Evolutionary conservation across 345 rosid genomes (phyloP).

Genomic region (Heritiera fomes): DNA sequence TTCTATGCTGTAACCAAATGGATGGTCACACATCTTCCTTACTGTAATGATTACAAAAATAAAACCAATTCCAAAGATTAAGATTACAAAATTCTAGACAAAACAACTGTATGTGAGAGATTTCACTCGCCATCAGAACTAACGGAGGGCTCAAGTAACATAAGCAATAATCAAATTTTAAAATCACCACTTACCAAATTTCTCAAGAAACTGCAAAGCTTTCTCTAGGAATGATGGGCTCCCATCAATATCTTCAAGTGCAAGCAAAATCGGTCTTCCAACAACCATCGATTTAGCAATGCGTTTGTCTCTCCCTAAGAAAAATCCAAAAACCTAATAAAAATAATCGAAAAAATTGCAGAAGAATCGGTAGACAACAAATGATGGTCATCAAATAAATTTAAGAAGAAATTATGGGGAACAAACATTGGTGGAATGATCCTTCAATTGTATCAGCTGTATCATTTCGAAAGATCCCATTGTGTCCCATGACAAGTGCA

Average conservation of each 20-base stretch:
- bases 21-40: background rate
- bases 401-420: constrained; percentile 21
- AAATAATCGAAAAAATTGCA: constrained; percentile 15
- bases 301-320: constrained; percentile 91
- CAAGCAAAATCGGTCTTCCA: constrained; percentile 98
- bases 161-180: constrained; percentile 6
- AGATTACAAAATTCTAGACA: background rate
- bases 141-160: constrained; percentile 15
- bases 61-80: background rate
- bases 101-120: background rate
- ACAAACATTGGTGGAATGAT: constrained; percentile 75
- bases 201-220: constrained; percentile 94
- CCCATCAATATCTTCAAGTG: constrained; percentile 98
- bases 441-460: constrained; percentile 76
- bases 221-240: constrained; percentile 99
- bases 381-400: constrained; percentile 16
- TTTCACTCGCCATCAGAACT: constrained; percentile 9
- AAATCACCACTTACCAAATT: constrained; percentile 62
- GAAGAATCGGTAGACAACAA: constrained; percentile 14
- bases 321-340: constrained; percentile 15
- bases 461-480: constrained; percentile 82
- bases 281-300: constrained; percentile 92
- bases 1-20: background rate
- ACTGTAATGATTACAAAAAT: constrained; percentile 1
- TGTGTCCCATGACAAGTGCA: constrained; percentile 91